Percentiles rank a stretch among this genome's conserved stretches.
Conservation (phyloP, 164 flowering plant species). For the Platanus orientalis region DNA sequence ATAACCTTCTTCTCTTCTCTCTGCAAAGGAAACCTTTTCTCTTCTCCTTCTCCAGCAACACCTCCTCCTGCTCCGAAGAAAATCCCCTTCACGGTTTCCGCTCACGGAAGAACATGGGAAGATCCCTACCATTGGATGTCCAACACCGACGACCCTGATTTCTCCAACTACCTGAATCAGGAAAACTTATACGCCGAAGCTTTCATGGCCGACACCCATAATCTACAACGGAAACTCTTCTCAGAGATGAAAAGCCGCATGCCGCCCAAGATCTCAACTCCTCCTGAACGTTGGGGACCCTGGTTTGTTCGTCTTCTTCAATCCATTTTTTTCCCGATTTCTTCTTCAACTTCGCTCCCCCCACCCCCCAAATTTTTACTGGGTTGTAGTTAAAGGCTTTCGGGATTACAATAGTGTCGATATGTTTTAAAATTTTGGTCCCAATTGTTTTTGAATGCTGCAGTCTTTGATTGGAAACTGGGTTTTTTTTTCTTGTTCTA, state of each 20-base stretch:
- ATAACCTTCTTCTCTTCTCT: slow-evolving; percentile 34
- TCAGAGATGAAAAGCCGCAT: slow-evolving; percentile 66
- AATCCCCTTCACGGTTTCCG: slow-evolving; percentile 55
- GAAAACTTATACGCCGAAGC: slow-evolving; percentile 72
- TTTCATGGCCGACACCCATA: slow-evolving; percentile 72
- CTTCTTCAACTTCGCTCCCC: too few relatives aligned
- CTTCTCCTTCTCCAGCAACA: slow-evolving; percentile 14
- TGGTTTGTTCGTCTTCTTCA: slow-evolving; percentile 44
- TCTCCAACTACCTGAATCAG: slow-evolving; percentile 39
- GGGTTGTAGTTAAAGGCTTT: not conserved
- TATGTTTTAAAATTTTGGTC: too few relatives aligned
- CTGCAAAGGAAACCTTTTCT: slow-evolving; percentile 26
- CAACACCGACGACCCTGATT: slow-evolving; percentile 65
- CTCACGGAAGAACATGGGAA: slow-evolving; percentile 59
- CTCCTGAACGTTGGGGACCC: slow-evolving; percentile 86
- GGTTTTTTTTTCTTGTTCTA: too few relatives aligned
- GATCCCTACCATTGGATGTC: slow-evolving; percentile 95
- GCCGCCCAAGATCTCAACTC: slow-evolving; percentile 57
- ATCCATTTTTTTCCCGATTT: not conserved
- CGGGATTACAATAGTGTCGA: too few relatives aligned
- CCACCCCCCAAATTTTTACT: too few relatives aligned
- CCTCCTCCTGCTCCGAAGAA: slow-evolving; percentile 42
- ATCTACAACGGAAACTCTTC: slow-evolving; percentile 41
- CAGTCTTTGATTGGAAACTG: too few relatives aligned
- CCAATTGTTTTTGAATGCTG: too few relatives aligned